Conservation (phyloP, 352 stramenopile genomes). For the Phytophthora tubulina region DNA sequence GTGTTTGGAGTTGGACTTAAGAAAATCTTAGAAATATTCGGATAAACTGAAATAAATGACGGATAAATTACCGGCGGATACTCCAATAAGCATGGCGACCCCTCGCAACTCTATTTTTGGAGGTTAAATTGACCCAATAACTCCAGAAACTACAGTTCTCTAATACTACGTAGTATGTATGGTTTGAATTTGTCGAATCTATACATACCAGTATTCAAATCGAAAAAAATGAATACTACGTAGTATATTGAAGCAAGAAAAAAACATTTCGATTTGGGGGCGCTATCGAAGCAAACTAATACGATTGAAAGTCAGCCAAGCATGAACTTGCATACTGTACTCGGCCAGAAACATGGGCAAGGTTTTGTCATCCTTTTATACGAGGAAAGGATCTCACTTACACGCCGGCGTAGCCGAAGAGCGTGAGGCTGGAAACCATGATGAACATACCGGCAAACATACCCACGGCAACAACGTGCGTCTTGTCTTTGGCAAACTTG, state of each 20-base stretch:
- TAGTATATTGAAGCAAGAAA: neutral
- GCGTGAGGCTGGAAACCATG: slow-evolving; percentile 89
- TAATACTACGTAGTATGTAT: too few relatives aligned
- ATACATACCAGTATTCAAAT: too few relatives aligned
- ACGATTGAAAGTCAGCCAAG: neutral
- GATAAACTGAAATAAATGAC: too few relatives aligned
- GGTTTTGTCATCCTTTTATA: neutral
- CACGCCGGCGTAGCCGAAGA: slow-evolving; percentile 81
- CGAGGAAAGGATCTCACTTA: slow-evolving; percentile 29
- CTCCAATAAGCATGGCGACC: too few relatives aligned
- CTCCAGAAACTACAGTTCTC: too few relatives aligned
- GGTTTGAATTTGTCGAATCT: too few relatives aligned
- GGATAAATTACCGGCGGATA: too few relatives aligned
- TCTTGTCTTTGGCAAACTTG: slow-evolving; percentile 87
- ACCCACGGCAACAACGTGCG: slow-evolving; percentile 77
- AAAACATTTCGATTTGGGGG: neutral
- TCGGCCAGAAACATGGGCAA: neutral
- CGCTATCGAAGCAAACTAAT: neutral
- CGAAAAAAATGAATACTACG: neutral
- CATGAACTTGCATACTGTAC: neutral
- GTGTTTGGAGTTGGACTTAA: too few relatives aligned
- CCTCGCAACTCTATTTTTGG: too few relatives aligned
- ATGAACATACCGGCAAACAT: slow-evolving; percentile 88
- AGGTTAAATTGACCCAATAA: too few relatives aligned
- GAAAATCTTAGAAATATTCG: too few relatives aligned